Conservation (phyloP, 129 eudicot species). For the Arctium minus region DNA sequence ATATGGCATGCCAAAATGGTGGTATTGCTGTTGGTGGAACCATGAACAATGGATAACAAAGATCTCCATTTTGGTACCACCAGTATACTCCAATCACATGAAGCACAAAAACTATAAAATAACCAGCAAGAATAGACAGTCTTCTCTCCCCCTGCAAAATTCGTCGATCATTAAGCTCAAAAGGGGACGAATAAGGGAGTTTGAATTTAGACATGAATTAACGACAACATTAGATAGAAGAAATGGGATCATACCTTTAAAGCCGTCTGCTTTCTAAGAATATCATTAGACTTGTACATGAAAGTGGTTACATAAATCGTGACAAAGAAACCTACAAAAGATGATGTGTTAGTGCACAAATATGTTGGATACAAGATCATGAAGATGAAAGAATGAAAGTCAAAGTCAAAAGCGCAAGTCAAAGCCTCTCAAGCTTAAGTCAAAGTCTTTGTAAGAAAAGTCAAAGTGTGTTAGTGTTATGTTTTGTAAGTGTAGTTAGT, state of each 20-base stretch:
- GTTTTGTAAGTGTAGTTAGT: too few relatives aligned
- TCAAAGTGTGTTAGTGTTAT: too few relatives aligned
- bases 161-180: not conserved
- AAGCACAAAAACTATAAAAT: slow-evolving; percentile 50
- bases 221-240: not conserved
- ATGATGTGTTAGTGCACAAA: not conserved
- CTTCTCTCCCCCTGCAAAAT: slow-evolving; percentile 74
- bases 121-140: slow-evolving; percentile 59
- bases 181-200: not conserved
- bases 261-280: slow-evolving; percentile 78
- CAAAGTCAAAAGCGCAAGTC: too few relatives aligned
- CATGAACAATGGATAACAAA: slow-evolving; percentile 34
- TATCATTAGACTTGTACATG: slow-evolving; percentile 85
- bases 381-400: too few relatives aligned
- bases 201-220: not conserved
- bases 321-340: slow-evolving; percentile 67
- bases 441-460: too few relatives aligned
- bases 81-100: slow-evolving; percentile 44
- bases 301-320: slow-evolving; percentile 60
- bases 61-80: slow-evolving; percentile 42
- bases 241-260: slow-evolving; percentile 41
- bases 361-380: too few relatives aligned
- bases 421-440: too few relatives aligned
- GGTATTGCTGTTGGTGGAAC: slow-evolving; percentile 40
- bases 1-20: slow-evolving; percentile 41